These are phyloP conservation scores for Ilyonectria robusta DNA, from an alignment of 2,329 filamentous ascomycete genomes.

Conservation along the genomic window DNA sequence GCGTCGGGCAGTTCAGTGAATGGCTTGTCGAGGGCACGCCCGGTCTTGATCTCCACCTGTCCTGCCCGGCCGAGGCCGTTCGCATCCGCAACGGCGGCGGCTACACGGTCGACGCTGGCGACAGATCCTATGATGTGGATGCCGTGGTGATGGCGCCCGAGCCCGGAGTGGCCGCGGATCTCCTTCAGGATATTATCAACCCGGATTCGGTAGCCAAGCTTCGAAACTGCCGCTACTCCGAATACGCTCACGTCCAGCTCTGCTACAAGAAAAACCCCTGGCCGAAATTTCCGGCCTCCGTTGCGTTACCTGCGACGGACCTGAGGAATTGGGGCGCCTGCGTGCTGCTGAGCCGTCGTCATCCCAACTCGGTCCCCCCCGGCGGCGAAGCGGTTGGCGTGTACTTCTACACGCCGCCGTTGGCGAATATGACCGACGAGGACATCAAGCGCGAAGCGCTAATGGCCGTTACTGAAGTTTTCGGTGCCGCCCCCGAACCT, in stretches of 20 bases:
- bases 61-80: not conserved
- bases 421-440: constrained; percentile 6
- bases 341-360: constrained; percentile 7
- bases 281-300: constrained; percentile 9
- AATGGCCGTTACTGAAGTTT: constrained; percentile 2
- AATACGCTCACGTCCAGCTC: constrained; percentile 14
- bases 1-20: constrained; percentile 6
- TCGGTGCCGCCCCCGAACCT: constrained; percentile 2
- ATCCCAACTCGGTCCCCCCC: constrained; percentile 6
- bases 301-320: constrained; percentile 10
- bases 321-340: constrained; percentile 6
- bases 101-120: constrained; percentile 5
- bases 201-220: constrained; percentile 1
- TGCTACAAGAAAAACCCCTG: constrained; percentile 18
- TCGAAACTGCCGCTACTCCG: constrained; percentile 7
- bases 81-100: not conserved
- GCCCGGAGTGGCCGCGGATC: constrained; percentile 8
- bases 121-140: not conserved
- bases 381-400: constrained; percentile 1
- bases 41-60: constrained; percentile 1
- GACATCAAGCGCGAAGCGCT: constrained; percentile 6
- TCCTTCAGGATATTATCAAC: not conserved
- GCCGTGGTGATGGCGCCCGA: not conserved
- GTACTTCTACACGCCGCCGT: constrained; percentile 7
- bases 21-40: constrained; percentile 5